Conservation (phyloP, 169 alveolate genomes). For the Eimeria zaria region DNA sequence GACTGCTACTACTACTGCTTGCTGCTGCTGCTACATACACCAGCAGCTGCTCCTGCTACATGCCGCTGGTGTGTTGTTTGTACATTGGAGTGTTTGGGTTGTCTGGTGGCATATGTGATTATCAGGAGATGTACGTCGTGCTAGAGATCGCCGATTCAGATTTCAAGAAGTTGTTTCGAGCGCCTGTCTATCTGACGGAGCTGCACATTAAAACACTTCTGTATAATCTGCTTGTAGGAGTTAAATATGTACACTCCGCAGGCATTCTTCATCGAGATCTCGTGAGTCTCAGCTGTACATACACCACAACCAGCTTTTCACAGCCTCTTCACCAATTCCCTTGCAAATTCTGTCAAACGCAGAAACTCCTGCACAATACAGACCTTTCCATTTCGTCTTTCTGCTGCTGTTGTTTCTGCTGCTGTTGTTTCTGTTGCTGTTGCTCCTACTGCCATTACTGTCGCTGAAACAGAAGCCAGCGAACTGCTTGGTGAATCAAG, state of each 20-base stretch:
- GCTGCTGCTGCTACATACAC: background rate
- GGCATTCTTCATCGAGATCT: conserved; percentile 93
- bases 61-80: background rate
- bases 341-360: background rate
- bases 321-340: background rate
- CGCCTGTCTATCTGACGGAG: conserved; percentile 97
- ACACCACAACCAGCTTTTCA: background rate
- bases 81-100: background rate
- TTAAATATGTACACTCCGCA: conserved; percentile 97
- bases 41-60: too few species aligned
- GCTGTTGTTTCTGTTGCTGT: background rate
- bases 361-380: background rate
- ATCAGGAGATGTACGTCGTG: conserved; percentile 97
- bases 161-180: conserved; percentile 96
- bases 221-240: conserved; percentile 97
- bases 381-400: background rate
- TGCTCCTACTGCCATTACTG: too few species aligned
- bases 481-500: conserved; percentile 98
- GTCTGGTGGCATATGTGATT: background rate
- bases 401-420: background rate
- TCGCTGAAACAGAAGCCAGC: conserved; percentile 99
- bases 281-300: conserved; percentile 40
- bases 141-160: conserved; percentile 99
- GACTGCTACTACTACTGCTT: background rate
- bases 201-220: conserved; percentile 96